Evolutionary conservation across 169 alveolate species (phyloP).

Genomic region (Eimeria praecox): DNA sequence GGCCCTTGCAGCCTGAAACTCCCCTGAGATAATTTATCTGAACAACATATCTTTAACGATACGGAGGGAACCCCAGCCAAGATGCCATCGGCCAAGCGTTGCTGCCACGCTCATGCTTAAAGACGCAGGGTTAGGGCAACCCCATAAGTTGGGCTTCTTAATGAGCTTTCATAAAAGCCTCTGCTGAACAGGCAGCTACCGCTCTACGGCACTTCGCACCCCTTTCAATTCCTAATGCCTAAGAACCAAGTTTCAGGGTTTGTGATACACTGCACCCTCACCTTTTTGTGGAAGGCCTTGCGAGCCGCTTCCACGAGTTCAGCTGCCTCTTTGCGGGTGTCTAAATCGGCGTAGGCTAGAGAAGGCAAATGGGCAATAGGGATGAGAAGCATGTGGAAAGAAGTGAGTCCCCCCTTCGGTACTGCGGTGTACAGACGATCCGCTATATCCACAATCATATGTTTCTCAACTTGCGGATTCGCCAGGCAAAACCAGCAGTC

Average conservation of each 20-base stretch:
- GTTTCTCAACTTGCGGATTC: constrained; percentile 83
- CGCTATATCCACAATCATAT: constrained; percentile 77
- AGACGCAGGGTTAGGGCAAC: not conserved
- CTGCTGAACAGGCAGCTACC: not conserved
- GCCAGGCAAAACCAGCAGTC: constrained; percentile 86
- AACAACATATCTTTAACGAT: not conserved
- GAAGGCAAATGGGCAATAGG: constrained; percentile 83
- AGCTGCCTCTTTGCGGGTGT: constrained; percentile 33
- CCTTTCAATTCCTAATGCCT: not conserved
- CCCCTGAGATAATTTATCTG: not conserved
- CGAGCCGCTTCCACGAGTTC: constrained; percentile 12
- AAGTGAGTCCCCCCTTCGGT: constrained; percentile 82
- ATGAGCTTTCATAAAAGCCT: not conserved
- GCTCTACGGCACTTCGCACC: not conserved
- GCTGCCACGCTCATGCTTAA: not conserved
- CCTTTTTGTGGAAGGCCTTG: constrained; percentile 37
- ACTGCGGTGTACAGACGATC: constrained; percentile 75
- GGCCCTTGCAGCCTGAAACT: not conserved
- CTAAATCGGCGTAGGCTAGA: constrained; percentile 68
- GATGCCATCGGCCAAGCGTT: not conserved
- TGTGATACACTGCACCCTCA: not conserved
- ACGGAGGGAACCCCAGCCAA: not conserved
- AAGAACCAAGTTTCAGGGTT: not conserved
- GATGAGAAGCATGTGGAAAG: constrained; percentile 78
- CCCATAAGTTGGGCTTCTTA: not conserved